Evolutionary conservation across 805 yeast species (phyloP).

Genomic region (Wickerhamiella azyma): DNA sequence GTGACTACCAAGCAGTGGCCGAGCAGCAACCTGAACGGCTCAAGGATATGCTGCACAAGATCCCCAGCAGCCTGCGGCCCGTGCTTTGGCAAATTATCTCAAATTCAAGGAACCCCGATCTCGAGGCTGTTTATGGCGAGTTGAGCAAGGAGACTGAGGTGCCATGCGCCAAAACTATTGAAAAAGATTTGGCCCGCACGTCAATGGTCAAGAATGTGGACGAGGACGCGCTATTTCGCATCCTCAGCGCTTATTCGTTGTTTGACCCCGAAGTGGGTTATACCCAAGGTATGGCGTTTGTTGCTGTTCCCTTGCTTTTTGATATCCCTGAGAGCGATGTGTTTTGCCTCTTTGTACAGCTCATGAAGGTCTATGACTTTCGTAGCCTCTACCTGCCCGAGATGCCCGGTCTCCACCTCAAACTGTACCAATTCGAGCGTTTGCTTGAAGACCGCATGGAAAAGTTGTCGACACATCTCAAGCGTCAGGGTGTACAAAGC

Average conservation of each 20-base stretch:
- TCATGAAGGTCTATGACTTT: slow-evolving; percentile 78
- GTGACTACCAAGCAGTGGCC: slow-evolving; percentile 60
- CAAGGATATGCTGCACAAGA: slow-evolving; percentile 52
- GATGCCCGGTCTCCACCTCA: slow-evolving; percentile 84
- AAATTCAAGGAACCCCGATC: slow-evolving; percentile 50
- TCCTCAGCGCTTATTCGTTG: slow-evolving; percentile 71
- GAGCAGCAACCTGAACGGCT: slow-evolving; percentile 45
- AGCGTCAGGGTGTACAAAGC: slow-evolving; percentile 75
- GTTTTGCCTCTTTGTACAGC: slow-evolving; percentile 60
- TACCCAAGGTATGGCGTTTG: slow-evolving; percentile 96
- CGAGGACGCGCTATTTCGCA: slow-evolving; percentile 48
- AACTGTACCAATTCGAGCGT: slow-evolving; percentile 82
- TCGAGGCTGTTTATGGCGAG: slow-evolving; percentile 45
- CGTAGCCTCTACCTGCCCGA: slow-evolving; percentile 69
- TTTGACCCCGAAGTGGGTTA: slow-evolving; percentile 91
- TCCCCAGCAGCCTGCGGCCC: slow-evolving; percentile 76
- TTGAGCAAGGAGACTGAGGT: slow-evolving; percentile 36
- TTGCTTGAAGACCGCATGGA: slow-evolving; percentile 69
- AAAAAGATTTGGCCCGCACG: slow-evolving; percentile 74
- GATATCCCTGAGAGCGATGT: slow-evolving; percentile 75
- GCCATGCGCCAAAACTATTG: slow-evolving; percentile 60
- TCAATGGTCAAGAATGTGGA: slow-evolving; percentile 54
- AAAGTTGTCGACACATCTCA: slow-evolving; percentile 54
- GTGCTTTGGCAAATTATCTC: slow-evolving; percentile 87
- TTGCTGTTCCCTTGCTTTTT: slow-evolving; percentile 70